Evolutionary conservation across 768 basidiomycete genomes (phyloP), one percentile per base, ranked within the genome.

Genomic region (Amanita pallidorosea): DNA sequence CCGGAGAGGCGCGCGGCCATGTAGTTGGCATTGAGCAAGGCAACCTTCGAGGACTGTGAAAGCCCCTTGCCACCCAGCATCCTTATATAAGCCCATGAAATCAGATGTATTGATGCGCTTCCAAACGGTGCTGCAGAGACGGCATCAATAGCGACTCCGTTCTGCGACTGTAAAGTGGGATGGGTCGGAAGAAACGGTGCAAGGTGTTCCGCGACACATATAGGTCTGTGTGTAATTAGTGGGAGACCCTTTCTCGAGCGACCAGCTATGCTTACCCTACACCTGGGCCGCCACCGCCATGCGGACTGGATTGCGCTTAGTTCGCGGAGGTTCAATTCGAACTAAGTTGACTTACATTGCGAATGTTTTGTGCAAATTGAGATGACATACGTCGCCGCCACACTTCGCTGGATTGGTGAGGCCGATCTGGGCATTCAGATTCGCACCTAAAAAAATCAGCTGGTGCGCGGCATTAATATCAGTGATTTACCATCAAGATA

Each of bases 21-120:
- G 67, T 98, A 99, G 67, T 99, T 99, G 45, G 96, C 96, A 61
- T 84, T 97, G 38, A 99, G 77, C 27, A 99, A 75, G 1, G 96
- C 91, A 27, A 89, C 69, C 58, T 86, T 88, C 2, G 93, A 88
- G 0, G 92, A 83, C 53, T 91, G 78, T 20, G 81, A 78, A 23
- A 99, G 77, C 6, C 96, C 96, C 50, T 80, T 71, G 7, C 94
- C 95, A 23, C 96, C 96, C n/a, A 99, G 80, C 96, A 99, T 98
- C 71, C 89, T 95, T 76, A 96, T 90, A 67, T 96, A 99, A 11
- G 96, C 95, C 94, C 95, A 98, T 0, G 94, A 97, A 60, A 98
- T 97, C 54, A 94, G 75, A 43, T 89, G 83, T 60, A 99, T 93
- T 6, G 91, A 94, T 2, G 96, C 89, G 56, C 91, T 94, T 41